phyloP scores from a whole-genome alignment of 176 grass and related monocot genomes.

The Rhynchospora tenuis region DNA sequence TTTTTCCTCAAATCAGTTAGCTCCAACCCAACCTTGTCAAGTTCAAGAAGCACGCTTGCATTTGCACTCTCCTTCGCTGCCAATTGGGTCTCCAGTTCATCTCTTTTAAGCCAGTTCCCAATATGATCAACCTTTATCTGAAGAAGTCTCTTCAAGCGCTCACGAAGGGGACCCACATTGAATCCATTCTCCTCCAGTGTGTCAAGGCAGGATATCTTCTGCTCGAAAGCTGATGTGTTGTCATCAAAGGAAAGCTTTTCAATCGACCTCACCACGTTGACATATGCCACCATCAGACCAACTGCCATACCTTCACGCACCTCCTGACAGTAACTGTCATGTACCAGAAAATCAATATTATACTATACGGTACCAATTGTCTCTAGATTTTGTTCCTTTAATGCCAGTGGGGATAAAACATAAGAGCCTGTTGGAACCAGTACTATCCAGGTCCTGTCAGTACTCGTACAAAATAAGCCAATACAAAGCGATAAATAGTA shows the following conservation, averaged over 20 bases:
- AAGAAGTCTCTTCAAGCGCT: constrained; percentile 27
- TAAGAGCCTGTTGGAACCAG: not conserved
- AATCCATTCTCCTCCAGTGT: constrained; percentile 51
- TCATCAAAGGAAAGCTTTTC: constrained; percentile 33
- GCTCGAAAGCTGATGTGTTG: constrained; percentile 7
- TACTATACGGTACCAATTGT: not conserved
- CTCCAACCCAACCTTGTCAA: constrained; percentile 1
- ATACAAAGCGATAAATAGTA: not conserved
- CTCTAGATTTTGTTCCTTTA: not conserved
- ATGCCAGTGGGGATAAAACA: not conserved
- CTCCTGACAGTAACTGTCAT: not conserved
- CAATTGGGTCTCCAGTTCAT: constrained; percentile 4
- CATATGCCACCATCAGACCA: constrained; percentile 44
- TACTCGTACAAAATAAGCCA: not conserved
- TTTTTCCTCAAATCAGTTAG: constrained; percentile 6
- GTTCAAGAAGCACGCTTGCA: constrained; percentile 13
- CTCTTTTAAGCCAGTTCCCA: not conserved
- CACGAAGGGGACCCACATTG: constrained; percentile 25
- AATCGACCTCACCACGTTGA: constrained; percentile 34
- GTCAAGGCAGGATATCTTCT: constrained; percentile 32
- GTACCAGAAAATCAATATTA: not conserved
- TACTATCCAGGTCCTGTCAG: not conserved
- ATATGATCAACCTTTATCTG: constrained; percentile 15
- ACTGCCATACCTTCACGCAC: constrained; percentile 48
- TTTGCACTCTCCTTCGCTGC: constrained; percentile 9